These are phyloP conservation scores for Amanita fuliginea DNA, from an alignment of 768 basidiomycete species.

Conservation along the genomic window DNA sequence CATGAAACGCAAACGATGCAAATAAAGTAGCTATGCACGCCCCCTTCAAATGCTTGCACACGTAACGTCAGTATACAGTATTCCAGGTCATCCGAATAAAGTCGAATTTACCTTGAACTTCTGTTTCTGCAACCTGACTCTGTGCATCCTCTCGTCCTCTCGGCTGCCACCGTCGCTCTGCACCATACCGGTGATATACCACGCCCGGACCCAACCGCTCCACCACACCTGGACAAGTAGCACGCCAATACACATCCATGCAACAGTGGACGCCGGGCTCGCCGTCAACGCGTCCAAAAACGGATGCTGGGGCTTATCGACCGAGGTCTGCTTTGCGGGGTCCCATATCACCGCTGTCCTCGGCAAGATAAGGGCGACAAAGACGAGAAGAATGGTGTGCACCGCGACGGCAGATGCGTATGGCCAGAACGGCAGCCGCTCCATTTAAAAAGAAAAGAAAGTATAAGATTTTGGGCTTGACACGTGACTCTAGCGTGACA, in stretches of 20 bases:
- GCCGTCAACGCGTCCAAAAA: conserved; percentile 59
- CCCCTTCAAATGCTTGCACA: conserved; percentile 35
- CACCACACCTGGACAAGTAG: conserved; percentile 56
- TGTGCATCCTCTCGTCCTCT: conserved; percentile 32
- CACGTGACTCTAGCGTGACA: neutral
- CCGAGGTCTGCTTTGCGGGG: conserved; percentile 24
- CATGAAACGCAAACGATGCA: conserved; percentile 35
- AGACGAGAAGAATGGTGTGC: conserved; percentile 53
- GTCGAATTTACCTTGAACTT: conserved; percentile 27
- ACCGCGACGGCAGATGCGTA: conserved; percentile 63
- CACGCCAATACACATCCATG: conserved; percentile 46
- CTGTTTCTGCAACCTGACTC: conserved; percentile 23
- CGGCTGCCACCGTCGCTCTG: conserved; percentile 15
- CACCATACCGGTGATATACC: conserved; percentile 35
- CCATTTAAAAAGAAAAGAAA: no score
- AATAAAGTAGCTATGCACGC: conserved; percentile 44
- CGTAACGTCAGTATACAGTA: neutral
- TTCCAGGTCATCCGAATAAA: neutral
- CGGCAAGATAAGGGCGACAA: conserved; percentile 65
- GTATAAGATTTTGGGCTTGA: no score
- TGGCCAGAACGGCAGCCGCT: conserved; percentile 34
- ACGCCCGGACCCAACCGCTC: conserved; percentile 53
- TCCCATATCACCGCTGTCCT: conserved; percentile 35
- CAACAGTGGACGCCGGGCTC: conserved; percentile 44
- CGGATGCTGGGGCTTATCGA: conserved; percentile 58